Evolutionary conservation across 352 stramenopile species (phyloP), one percentile per base, ranked within the genome.

Genomic region (Phytophthora fragariaefolia): DNA sequence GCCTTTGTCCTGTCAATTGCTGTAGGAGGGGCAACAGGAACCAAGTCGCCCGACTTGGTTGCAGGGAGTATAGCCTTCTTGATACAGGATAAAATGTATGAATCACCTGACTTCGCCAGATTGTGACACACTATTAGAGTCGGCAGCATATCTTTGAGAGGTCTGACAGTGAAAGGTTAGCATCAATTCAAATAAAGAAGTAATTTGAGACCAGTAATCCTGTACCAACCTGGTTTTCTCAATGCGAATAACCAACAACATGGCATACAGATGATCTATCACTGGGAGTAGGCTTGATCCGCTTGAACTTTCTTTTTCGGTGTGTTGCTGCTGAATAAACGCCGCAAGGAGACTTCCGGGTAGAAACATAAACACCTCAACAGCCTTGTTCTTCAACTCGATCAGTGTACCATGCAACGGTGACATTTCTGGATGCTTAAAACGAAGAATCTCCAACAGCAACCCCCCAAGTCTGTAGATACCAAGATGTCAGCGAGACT

Each of bases 281-380:
- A 92, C 60, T 9, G 70, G 63, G 23, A 15, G 80, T 23, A 73
- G 49, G 13, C 50, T 49, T 18, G 64, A 50, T 34, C 24, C 6
- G 7, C n/a, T 49, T 36, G 36, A 20, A 17, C 3, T 27, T 18
- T 30, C 22, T 51, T 51, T 18, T 6, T 48, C 9, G 8, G 68
- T 36, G 38, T 72, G 48, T 26, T 86, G 72, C 27, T 82, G 66
- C 27, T 76, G 58, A 8, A 89, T 72, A 49, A 90, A 87, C 20
- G 76, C 69, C 12, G 63, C 69, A 5, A 88, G 63, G 7, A 89
- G 56, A 40, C 43, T 47, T 8, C 72, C 61, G 4, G 82, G 82
- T 4, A 91, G 48, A 42, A 90, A 76, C 71, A 91, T 80, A 57
- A 92, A 83, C 7, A 91, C 77, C 58, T 92, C 82, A 7, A 87